A percentile compares a stretch with the other conserved stretches of the same genome.
phyloP scores from a whole-genome alignment of 768 basidiomycete species.

The Sistotremastrum niveocremeum region DNA sequence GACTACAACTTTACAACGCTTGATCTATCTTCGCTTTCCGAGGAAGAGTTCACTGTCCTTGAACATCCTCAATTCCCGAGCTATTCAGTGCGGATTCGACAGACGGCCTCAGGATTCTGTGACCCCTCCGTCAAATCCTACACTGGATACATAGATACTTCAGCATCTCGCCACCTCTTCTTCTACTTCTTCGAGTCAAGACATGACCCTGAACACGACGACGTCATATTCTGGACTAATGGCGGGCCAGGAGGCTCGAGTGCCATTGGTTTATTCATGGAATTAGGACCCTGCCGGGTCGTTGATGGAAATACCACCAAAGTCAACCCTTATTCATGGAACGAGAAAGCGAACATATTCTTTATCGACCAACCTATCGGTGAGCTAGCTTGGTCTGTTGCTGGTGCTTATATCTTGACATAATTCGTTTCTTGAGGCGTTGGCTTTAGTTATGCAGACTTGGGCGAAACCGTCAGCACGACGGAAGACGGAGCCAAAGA shows the following conservation, averaged over 20 bases:
- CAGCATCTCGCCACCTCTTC: conserved; percentile 9
- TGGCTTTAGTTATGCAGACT: conserved; percentile 15
- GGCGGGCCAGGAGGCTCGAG: conserved; percentile 20
- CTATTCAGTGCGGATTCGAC: conserved; percentile 29
- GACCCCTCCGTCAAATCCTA: conserved; percentile 24
- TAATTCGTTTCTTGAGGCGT: conserved; percentile 7
- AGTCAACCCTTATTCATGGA: conserved; percentile 11
- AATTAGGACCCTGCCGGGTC: conserved; percentile 17
- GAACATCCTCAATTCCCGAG: conserved; percentile 31
- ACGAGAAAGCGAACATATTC: conserved; percentile 20
- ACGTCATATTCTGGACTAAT: conserved; percentile 1
- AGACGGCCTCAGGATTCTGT: conserved; percentile 19
- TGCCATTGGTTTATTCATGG: conserved; percentile 26
- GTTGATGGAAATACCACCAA: no score
- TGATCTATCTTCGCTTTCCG: conserved; percentile 18
- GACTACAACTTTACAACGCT: conserved; percentile 10
- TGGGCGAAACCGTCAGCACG: conserved; percentile 13
- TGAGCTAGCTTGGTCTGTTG: conserved; percentile 11
- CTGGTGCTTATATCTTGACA: conserved; percentile 2
- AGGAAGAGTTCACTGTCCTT: conserved; percentile 23
- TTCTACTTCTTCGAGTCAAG: conserved; percentile 30
- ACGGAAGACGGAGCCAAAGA: conserved; percentile 14
- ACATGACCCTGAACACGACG: conserved; percentile 9
- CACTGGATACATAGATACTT: conserved; percentile 9
- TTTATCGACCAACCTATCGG: conserved; percentile 33